Conservation (phyloP, 441 rosid species). For the Mallotus japonicus region DNA sequence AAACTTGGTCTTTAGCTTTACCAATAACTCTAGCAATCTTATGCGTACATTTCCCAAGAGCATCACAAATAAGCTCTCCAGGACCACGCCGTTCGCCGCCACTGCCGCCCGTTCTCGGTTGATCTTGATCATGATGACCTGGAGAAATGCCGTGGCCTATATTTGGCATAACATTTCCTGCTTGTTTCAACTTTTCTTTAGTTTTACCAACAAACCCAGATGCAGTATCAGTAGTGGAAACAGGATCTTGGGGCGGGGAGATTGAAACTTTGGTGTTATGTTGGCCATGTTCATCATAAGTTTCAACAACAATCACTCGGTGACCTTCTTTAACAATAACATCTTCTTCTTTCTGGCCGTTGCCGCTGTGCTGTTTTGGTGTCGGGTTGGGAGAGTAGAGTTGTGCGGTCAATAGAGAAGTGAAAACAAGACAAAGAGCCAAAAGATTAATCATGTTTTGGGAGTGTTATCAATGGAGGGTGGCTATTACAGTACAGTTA, state of each 20-base stretch:
- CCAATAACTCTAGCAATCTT: conserved; percentile 41
- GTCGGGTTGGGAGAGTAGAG: conserved; percentile 54
- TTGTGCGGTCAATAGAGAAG: conserved; percentile 53
- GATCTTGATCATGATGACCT: background rate
- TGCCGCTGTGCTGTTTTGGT: background rate
- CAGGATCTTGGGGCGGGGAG: conserved; percentile 32
- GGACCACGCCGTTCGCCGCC: conserved; percentile 15
- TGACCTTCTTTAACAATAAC: conserved; percentile 61
- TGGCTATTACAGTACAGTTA: too few relatives aligned
- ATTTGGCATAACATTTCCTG: conserved; percentile 33
- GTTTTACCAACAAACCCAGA: conserved; percentile 3
- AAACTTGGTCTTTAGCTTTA: conserved; percentile 40
- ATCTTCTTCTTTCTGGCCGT: conserved; percentile 27
- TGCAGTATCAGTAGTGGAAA: background rate
- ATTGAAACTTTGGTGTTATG: conserved; percentile 51
- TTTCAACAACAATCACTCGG: conserved; percentile 47
- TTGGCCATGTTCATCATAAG: conserved; percentile 46
- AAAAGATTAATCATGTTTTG: conserved; percentile 48
- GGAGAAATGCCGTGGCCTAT: conserved; percentile 35
- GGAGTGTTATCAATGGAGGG: background rate
- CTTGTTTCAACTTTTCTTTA: conserved; percentile 36
- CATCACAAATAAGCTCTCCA: conserved; percentile 58
- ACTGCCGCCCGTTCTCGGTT: background rate
- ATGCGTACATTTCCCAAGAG: conserved; percentile 56
- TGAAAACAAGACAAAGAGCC: conserved; percentile 44